These are phyloP conservation scores for Yarrowia bubula DNA, from an alignment of 805 yeast genomes.

Conservation along the genomic window DNA sequence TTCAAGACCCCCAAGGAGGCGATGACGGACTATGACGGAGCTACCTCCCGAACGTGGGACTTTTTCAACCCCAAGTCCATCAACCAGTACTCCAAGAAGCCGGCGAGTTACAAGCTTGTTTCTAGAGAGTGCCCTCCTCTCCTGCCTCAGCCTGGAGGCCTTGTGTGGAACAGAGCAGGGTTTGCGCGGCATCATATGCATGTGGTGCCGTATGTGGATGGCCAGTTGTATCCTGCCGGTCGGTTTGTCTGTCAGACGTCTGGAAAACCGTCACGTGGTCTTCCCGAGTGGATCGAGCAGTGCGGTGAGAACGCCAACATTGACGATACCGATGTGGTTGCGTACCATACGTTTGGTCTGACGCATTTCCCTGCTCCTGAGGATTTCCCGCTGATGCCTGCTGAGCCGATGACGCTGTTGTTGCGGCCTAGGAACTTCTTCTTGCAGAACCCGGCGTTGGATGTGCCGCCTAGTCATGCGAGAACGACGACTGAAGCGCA, in stretches of 20 bases:
- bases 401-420: constrained; percentile 72
- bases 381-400: constrained; percentile 88
- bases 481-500: constrained; percentile 11
- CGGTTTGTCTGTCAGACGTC: constrained; percentile 40
- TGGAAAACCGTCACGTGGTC: constrained; percentile 35
- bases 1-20: constrained; percentile 32
- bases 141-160: constrained; percentile 69
- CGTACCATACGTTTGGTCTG: constrained; percentile 81
- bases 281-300: constrained; percentile 30
- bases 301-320: constrained; percentile 35
- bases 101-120: constrained; percentile 72
- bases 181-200: constrained; percentile 69
- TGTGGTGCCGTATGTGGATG: constrained; percentile 71
- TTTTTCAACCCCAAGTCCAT: constrained; percentile 62
- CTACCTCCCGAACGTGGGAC: constrained; percentile 57
- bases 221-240: constrained; percentile 77
- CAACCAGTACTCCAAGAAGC: constrained; percentile 70
- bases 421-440: constrained; percentile 79
- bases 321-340: constrained; percentile 63
- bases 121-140: constrained; percentile 72
- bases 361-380: constrained; percentile 88
- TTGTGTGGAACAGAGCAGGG: constrained; percentile 77
- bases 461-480: constrained; percentile 52
- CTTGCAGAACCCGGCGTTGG: constrained; percentile 73
- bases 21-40: constrained; percentile 66